phyloP scores from a whole-genome alignment of 1,284 basidiomycete genomes.

The Trichosporon asahii region DNA sequence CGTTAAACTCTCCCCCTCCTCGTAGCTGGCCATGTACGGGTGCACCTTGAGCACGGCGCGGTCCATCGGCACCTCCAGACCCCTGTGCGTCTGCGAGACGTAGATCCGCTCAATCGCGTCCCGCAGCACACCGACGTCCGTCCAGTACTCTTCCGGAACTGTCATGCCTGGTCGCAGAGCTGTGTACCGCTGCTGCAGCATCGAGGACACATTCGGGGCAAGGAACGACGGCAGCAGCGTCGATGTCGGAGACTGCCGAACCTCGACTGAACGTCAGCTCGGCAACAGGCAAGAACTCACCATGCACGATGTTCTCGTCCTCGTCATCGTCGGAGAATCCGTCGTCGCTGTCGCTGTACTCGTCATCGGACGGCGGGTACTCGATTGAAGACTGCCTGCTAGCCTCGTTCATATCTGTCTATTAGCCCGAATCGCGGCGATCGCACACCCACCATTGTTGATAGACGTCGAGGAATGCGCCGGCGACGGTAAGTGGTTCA shows the following conservation, averaged over 20 bases:
- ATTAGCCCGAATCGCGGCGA: neutral
- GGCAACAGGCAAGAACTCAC: slow-evolving; percentile 14
- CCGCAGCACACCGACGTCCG: slow-evolving; percentile 62
- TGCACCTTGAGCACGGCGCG: slow-evolving; percentile 65
- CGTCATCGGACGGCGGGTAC: neutral
- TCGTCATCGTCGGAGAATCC: slow-evolving; percentile 13
- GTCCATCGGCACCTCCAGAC: neutral
- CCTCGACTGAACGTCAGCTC: slow-evolving; percentile 64
- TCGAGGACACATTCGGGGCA: neutral
- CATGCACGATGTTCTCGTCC: slow-evolving; percentile 24
- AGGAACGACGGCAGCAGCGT: neutral
- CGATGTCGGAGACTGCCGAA: slow-evolving; percentile 53
- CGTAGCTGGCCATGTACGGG: slow-evolving; percentile 74
- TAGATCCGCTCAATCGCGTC: slow-evolving; percentile 72
- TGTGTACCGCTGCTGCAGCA: slow-evolving; percentile 12
- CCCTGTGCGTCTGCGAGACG: slow-evolving; percentile 54
- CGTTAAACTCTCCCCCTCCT: slow-evolving; percentile 66
- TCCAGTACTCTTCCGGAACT: slow-evolving; percentile 29
- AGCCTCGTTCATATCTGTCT: slow-evolving; percentile 1
- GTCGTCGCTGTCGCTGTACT: slow-evolving; percentile 10
- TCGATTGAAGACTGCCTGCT: neutral
- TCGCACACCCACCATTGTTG: neutral
- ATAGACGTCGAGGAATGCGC: slow-evolving; percentile 1
- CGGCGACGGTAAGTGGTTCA: slow-evolving; percentile 5
- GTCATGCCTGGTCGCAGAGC: neutral